Evolutionary conservation across 2,329 filamentous ascomycete genomes (phyloP).

Genomic region (Colletotrichum simmondsii): DNA sequence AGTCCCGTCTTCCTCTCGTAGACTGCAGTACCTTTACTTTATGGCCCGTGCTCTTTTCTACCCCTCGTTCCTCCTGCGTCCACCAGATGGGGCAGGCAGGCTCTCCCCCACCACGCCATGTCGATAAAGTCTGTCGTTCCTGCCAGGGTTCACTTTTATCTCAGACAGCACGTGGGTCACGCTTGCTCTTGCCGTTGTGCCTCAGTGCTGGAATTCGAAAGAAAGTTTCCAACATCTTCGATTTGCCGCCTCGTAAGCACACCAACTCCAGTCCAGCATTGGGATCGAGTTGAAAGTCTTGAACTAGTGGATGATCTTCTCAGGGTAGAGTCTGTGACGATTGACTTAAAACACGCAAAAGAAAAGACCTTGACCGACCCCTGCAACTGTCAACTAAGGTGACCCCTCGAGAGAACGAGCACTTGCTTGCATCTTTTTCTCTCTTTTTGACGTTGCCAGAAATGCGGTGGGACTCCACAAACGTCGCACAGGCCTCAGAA

Average conservation of each 20-base stretch:
- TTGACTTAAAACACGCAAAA: not conserved
- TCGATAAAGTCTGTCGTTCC: constrained; percentile 13
- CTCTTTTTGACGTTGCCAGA: not conserved
- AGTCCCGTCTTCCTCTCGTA: not conserved
- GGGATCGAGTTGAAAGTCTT: not conserved
- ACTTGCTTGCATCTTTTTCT: not conserved
- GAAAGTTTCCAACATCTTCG: not conserved
- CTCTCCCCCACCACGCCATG: not conserved
- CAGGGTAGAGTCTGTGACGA: not conserved
- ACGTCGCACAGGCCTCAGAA: not conserved
- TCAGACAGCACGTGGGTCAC: constrained; percentile 10
- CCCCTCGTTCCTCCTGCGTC: constrained; percentile 17
- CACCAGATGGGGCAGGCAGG: not conserved
- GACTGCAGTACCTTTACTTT: not conserved
- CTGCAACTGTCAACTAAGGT: not conserved
- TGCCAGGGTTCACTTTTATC: constrained; percentile 18
- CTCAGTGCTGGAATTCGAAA: constrained; percentile 1
- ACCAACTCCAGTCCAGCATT: too few species aligned
- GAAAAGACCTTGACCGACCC: not conserved
- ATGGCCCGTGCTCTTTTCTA: constrained; percentile 11
- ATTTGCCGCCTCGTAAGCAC: too few species aligned
- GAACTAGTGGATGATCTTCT: not conserved
- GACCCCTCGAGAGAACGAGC: not conserved
- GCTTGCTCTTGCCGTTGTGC: constrained; percentile 8
- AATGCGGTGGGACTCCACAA: not conserved